Conservation (phyloP, 345 rosid genomes). For the Rhizophora mangle region DNA sequence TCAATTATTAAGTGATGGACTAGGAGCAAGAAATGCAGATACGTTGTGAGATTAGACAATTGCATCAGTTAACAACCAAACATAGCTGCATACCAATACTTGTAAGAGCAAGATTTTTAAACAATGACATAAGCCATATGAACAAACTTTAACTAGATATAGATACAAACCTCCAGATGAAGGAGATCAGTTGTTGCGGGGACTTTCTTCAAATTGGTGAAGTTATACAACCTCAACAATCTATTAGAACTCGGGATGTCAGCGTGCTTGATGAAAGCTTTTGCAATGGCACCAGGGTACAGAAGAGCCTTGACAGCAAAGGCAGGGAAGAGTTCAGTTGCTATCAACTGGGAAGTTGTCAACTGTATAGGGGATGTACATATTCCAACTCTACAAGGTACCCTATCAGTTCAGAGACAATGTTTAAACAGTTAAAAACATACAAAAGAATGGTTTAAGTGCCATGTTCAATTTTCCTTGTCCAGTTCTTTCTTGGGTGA, state of each 20-base stretch:
- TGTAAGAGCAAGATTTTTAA: too few relatives aligned
- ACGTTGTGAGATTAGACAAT: too few relatives aligned
- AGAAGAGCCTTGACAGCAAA: constrained; percentile 54
- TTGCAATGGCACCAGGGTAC: constrained; percentile 68
- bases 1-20: too few relatives aligned
- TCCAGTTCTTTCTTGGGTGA: too few relatives aligned
- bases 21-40: too few relatives aligned
- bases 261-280: constrained; percentile 31
- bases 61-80: too few relatives aligned
- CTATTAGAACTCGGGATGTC: constrained; percentile 37
- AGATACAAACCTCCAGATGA: constrained; percentile 53
- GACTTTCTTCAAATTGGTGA: constrained; percentile 21
- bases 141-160: not conserved
- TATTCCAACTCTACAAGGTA: constrained; percentile 61
- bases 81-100: too few relatives aligned
- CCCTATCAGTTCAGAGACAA: constrained; percentile 34
- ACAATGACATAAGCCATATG: not conserved
- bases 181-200: constrained; percentile 37
- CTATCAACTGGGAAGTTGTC: constrained; percentile 55
- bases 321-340: constrained; percentile 47
- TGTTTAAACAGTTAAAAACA: not conserved
- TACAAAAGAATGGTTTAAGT: not conserved
- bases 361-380: constrained; percentile 71
- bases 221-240: constrained; percentile 37
- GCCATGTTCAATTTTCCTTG: not conserved